Evolutionary conservation across 2,329 filamentous ascomycete genomes (phyloP).

Genomic region (Dactylellina cionopaga): DNA sequence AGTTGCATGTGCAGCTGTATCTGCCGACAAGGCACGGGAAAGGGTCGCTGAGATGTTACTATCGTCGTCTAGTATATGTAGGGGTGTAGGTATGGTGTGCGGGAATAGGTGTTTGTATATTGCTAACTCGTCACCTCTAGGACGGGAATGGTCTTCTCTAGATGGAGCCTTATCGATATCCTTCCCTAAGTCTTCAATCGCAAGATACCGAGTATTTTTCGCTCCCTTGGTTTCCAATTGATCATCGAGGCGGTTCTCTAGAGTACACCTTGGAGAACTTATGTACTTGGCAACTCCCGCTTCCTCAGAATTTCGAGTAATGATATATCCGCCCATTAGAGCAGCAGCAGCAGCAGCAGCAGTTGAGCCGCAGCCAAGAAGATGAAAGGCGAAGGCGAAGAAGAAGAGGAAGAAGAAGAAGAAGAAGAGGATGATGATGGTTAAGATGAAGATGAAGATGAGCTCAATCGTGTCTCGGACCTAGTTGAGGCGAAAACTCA

Average conservation of each 20-base stretch:
- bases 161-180: slow-evolving; percentile 4
- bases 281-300: slow-evolving; percentile 8
- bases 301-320: slow-evolving; percentile 26
- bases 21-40: slow-evolving; percentile 17
- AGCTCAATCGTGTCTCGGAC: too few species aligned
- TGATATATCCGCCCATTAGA: slow-evolving; percentile 48
- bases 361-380: too few species aligned
- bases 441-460: too few species aligned
- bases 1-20: not conserved
- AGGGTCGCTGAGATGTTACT: not conserved
- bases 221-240: slow-evolving; percentile 15
- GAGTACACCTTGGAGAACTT: slow-evolving; percentile 18
- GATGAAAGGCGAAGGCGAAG: not conserved
- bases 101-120: slow-evolving; percentile 44
- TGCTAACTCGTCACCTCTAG: slow-evolving; percentile 18
- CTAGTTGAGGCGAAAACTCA: too few species aligned
- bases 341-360: not conserved
- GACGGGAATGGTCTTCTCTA: not conserved
- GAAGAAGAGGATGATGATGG: too few species aligned
- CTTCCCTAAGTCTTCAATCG: slow-evolving; percentile 17
- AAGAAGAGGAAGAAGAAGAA: too few species aligned
- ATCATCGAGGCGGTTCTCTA: slow-evolving; percentile 21
- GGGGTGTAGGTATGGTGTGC: slow-evolving; percentile 6
- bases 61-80: slow-evolving; percentile 27
- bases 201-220: slow-evolving; percentile 14